These are phyloP conservation scores for Centaurea solstitialis DNA, from an alignment of 129 eudicot species.

Conservation along the genomic window DNA sequence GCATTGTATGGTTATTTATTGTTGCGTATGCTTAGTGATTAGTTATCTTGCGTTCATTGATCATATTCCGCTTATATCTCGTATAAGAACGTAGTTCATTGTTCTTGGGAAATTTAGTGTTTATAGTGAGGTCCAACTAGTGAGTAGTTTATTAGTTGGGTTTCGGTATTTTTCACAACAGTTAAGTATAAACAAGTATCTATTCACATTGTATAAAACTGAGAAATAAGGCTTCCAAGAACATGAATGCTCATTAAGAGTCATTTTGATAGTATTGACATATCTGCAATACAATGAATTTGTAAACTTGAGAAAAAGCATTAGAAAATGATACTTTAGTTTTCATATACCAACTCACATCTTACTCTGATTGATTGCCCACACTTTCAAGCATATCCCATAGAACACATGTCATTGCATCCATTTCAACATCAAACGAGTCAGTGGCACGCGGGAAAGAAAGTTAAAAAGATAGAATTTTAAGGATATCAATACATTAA, in stretches of 20 bases:
- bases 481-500: too few relatives aligned
- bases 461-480: too few relatives aligned
- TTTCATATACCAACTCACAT: conserved; percentile 14
- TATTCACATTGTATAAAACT: conserved; percentile 82
- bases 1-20: too few relatives aligned
- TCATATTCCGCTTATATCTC: too few relatives aligned
- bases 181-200: background rate
- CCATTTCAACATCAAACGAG: conserved; percentile 98
- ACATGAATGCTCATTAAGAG: conserved; percentile 80
- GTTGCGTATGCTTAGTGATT: too few relatives aligned
- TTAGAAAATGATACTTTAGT: conserved; percentile 1
- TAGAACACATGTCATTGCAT: conserved; percentile 94
- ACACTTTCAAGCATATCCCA: conserved; percentile 99
- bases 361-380: conserved; percentile 98
- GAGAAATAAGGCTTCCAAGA: conserved; percentile 90
- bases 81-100: too few relatives aligned
- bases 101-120: too few relatives aligned
- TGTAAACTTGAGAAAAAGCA: background rate
- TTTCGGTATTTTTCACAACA: too few relatives aligned
- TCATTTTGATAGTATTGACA: conserved; percentile 80
- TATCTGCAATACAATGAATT: conserved; percentile 57
- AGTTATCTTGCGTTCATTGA: too few relatives aligned
- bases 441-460: too few relatives aligned
- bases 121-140: too few relatives aligned
- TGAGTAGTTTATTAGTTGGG: too few relatives aligned